Evolutionary conservation across 2,329 filamentous ascomycete genomes (phyloP).

Genomic region (Coniochaeta sp.): DNA sequence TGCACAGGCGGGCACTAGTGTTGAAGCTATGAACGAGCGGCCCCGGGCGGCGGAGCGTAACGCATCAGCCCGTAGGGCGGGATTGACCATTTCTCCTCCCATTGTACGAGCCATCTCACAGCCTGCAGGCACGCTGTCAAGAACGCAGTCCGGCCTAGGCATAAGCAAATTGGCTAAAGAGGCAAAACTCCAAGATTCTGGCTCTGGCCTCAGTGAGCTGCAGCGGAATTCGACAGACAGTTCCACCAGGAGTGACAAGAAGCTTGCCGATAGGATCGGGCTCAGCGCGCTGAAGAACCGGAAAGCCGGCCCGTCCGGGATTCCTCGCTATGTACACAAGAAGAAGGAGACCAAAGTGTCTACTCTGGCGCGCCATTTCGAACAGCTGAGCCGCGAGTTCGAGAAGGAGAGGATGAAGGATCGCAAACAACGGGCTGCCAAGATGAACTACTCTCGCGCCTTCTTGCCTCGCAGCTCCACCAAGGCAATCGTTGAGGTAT

Average conservation of each 20-base stretch:
- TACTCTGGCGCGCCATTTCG: slow-evolving; percentile 89
- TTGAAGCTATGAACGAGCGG: slow-evolving; percentile 6
- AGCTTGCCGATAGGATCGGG: slow-evolving; percentile 65
- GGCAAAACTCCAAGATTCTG: slow-evolving; percentile 18
- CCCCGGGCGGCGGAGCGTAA: slow-evolving; percentile 1
- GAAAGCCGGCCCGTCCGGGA: slow-evolving; percentile 62
- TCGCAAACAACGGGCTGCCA: slow-evolving; percentile 71
- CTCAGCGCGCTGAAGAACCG: slow-evolving; percentile 56
- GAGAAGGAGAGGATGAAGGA: slow-evolving; percentile 89
- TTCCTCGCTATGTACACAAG: slow-evolving; percentile 78
- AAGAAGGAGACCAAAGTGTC: slow-evolving; percentile 74
- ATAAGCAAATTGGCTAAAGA: slow-evolving; percentile 33
- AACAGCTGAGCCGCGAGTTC: slow-evolving; percentile 92
- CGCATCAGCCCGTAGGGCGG: slow-evolving; percentile 33
- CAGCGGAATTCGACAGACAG: slow-evolving; percentile 27
- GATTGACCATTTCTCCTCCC: slow-evolving; percentile 40
- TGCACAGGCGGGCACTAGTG: neutral
- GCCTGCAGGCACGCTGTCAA: slow-evolving; percentile 37
- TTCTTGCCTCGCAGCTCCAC: slow-evolving; percentile 81
- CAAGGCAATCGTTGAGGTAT: slow-evolving; percentile 94
- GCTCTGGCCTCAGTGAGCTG: slow-evolving; percentile 18
- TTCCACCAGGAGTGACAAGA: slow-evolving; percentile 57
- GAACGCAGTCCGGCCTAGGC: slow-evolving; percentile 29
- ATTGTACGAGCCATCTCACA: slow-evolving; percentile 47
- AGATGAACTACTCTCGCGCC: slow-evolving; percentile 64